These are phyloP conservation scores for Priceomyces haplophilus DNA, from an alignment of 805 yeast species.

Conservation along the genomic window DNA sequence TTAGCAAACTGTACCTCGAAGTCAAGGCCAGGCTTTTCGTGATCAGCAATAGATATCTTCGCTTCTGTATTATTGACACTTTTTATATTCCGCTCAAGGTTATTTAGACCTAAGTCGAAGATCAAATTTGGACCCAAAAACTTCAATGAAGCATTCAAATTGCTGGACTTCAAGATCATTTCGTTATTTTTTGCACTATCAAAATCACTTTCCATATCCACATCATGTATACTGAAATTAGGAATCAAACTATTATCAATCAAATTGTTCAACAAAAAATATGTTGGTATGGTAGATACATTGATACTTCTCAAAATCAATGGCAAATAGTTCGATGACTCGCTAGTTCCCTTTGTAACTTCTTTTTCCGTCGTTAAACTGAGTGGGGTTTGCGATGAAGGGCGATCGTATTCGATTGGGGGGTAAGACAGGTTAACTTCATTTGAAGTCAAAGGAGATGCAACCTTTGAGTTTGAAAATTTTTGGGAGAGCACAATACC, in stretches of 20 bases:
- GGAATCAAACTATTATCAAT: constrained; percentile 13
- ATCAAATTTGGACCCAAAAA: constrained; percentile 42
- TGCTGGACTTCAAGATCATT: constrained; percentile 24
- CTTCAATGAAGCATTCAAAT: constrained; percentile 32
- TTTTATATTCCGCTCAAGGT: constrained; percentile 12
- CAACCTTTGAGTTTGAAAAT: constrained; percentile 13
- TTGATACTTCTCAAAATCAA: constrained; percentile 65
- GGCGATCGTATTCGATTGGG: constrained; percentile 15
- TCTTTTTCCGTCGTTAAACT: constrained; percentile 5
- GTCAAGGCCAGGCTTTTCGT: constrained; percentile 9
- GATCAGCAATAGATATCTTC: constrained; percentile 3
- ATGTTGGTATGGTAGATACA: constrained; percentile 57
- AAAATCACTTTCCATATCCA: constrained; percentile 34
- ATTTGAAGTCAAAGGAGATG: constrained; percentile 17
- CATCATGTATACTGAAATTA: constrained; percentile 32
- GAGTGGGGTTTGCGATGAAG: constrained; percentile 2
- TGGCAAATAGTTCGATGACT: constrained; percentile 61
- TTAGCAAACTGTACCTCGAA: constrained; percentile 20
- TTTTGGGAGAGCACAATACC: constrained; percentile 8
- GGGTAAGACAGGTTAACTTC: constrained; percentile 15
- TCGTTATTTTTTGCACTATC: constrained; percentile 28
- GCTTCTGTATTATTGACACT: constrained; percentile 7
- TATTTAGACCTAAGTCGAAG: constrained; percentile 32
- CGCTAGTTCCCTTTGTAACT: constrained; percentile 16
- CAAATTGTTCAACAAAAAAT: constrained; percentile 38